phyloP scores from a whole-genome alignment of 768 basidiomycete genomes.

The Galerina sulciceps region DNA sequence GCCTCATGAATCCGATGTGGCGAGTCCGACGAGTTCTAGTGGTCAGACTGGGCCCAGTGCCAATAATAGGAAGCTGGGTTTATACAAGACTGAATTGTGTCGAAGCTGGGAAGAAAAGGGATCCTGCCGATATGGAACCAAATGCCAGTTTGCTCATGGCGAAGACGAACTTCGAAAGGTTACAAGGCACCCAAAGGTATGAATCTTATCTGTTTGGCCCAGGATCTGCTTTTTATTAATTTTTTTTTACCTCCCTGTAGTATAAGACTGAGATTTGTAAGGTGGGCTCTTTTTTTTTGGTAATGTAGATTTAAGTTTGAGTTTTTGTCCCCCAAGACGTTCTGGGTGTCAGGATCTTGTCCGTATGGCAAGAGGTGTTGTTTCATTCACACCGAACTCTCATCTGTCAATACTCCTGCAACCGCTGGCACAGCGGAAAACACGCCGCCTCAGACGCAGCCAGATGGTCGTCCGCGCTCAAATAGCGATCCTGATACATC shows the following conservation, averaged over 20 bases:
- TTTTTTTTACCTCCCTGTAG: slow-evolving; percentile 39
- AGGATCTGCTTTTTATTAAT: slow-evolving; percentile 17
- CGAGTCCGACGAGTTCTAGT: slow-evolving; percentile 47
- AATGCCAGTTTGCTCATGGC: slow-evolving; percentile 94
- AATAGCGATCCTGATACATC: slow-evolving; percentile 83
- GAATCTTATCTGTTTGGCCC: slow-evolving; percentile 11
- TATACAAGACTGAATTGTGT: slow-evolving; percentile 92
- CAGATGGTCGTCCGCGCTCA: slow-evolving; percentile 67
- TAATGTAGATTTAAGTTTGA: slow-evolving; percentile 11
- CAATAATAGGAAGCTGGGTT: slow-evolving; percentile 87
- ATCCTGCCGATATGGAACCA: slow-evolving; percentile 80
- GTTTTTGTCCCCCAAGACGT: slow-evolving; percentile 67
- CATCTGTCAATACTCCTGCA: slow-evolving; percentile 62
- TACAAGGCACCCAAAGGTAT: slow-evolving; percentile 87
- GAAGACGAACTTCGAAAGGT: slow-evolving; percentile 86
- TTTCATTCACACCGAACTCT: slow-evolving; percentile 91
- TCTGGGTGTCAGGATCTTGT: slow-evolving; percentile 93
- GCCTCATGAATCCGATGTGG: slow-evolving; percentile 36
- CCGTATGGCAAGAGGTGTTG: slow-evolving; percentile 93
- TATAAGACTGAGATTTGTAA: slow-evolving; percentile 96
- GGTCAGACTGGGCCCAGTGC: slow-evolving; percentile 77
- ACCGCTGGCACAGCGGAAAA: slow-evolving; percentile 46
- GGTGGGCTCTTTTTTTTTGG: slow-evolving; percentile 45
- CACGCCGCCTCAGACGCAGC: slow-evolving; percentile 55
- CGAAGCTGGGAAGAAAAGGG: slow-evolving; percentile 94